Percentiles rank a stretch among this genome's conserved stretches.
Evolutionary conservation across 192 early-diverging fungal species (phyloP).

Genomic region (Piromyces finnis): DNA sequence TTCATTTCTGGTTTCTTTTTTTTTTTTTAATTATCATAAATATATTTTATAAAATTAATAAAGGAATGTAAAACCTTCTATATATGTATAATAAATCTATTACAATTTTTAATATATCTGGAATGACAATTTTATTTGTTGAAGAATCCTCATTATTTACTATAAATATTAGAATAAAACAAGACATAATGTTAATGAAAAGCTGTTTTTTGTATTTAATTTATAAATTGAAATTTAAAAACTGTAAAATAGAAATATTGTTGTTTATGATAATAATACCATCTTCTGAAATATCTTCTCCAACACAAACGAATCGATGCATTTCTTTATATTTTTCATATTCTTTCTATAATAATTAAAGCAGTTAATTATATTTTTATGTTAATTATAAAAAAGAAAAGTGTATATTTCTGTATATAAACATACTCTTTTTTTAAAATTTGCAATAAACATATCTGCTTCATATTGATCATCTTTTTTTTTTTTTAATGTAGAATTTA

Average conservation of each 20-base stretch:
- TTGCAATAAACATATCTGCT: background rate
- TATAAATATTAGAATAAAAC: too few species aligned
- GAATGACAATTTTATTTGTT: background rate
- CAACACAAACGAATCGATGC: background rate
- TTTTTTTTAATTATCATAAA: too few species aligned
- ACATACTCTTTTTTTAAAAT: background rate
- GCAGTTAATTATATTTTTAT: too few species aligned
- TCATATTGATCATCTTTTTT: background rate
- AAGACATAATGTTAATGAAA: too few species aligned
- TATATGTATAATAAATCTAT: too few species aligned
- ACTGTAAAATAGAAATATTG: background rate
- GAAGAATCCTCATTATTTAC: background rate
- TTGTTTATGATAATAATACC: background rate
- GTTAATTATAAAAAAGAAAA: too few species aligned
- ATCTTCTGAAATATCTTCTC: background rate
- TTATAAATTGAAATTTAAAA: too few species aligned
- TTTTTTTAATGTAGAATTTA: too few species aligned
- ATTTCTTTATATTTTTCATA: background rate
- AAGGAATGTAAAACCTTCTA: too few species aligned
- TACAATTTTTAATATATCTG: background rate
- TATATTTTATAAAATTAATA: too few species aligned
- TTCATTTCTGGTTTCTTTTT: background rate
- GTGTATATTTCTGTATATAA: background rate
- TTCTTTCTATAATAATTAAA: background rate
- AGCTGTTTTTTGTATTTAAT: too few species aligned